phyloP scores from a whole-genome alignment of 2,329 filamentous ascomycete genomes.

The Colletotrichum limetticola region DNA sequence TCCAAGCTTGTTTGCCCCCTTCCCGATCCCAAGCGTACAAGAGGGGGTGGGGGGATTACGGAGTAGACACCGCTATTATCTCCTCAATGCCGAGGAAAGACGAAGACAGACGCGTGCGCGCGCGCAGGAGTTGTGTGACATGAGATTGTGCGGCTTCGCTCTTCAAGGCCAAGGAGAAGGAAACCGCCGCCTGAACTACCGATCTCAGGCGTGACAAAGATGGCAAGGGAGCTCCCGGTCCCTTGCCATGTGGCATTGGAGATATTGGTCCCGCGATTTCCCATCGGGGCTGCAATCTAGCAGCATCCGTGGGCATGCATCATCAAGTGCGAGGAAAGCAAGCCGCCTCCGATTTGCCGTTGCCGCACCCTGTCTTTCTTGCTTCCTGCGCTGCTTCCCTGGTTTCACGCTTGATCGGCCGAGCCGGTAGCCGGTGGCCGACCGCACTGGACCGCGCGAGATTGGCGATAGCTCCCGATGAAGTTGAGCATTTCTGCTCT shows the following conservation, averaged over 20 bases:
- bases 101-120: not conserved
- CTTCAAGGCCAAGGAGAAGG: not conserved
- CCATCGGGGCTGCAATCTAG: slow-evolving; percentile 4
- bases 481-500: not conserved
- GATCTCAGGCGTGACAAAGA: slow-evolving; percentile 13
- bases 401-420: slow-evolving; percentile 11
- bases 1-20: not conserved
- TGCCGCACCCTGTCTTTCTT: not conserved
- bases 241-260: slow-evolving; percentile 26
- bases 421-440: slow-evolving; percentile 1
- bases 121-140: not conserved
- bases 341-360: not conserved
- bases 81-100: not conserved
- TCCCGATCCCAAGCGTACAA: not conserved
- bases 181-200: not conserved
- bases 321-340: not conserved
- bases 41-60: not conserved
- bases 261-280: slow-evolving; percentile 12
- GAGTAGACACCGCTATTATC: not conserved
- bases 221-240: slow-evolving; percentile 21
- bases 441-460: not conserved
- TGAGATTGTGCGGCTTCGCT: not conserved
- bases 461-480: not conserved
- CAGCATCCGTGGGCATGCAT: slow-evolving; percentile 1
- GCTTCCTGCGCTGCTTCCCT: not conserved